Evolutionary conservation across 2,329 filamentous ascomycete species (phyloP), one percentile per base, ranked within the genome.

Genomic region (Westerdykella sp.): DNA sequence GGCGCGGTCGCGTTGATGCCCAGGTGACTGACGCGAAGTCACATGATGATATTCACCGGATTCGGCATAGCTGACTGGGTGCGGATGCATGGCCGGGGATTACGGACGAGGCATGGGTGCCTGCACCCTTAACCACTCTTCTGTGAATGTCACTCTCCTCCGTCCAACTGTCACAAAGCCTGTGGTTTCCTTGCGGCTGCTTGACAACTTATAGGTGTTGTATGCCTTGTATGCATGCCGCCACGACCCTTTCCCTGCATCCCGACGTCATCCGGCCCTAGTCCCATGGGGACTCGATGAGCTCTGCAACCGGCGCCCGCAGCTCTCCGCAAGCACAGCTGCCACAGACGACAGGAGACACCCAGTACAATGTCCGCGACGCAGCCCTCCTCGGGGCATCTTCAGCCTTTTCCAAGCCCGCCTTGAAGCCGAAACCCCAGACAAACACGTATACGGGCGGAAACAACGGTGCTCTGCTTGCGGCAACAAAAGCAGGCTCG

Each of bases 361-460:
- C 63, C 23, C 61, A 62, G 25, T 53, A 62, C 51, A 67, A 66
- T 51, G 59, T 63, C 36, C 63, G 53, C 43, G 54, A 71, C 57
- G 72, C 73, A 37, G 75, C 75, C 37, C 66, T 77, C 12, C 64
- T 64, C 41, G 75, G 75, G 25, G 75, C 75, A 7, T 62, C 68
- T 5, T 53, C 66, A 34, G 75, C 75, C 16, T 77, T 77, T 56
- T 66, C 63, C 10, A 73, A 70, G 53, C 67, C 69, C 21, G 55
- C 65, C 22, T 51, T 65, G 36, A 69, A 69, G 51, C 65, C 69
- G 15, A 69, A 69, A 45, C 64, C 69, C 2, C 46, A 49, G n/a
- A 52, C 56, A 31, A 65, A 66, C 32, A 70, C 61, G 5, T 69
- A 71, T 44, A 67, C 60, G 5, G 68, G 62, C 13, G 65, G 54